These are phyloP conservation scores for Raffaelea ambrosiae DNA, from an alignment of 2,329 filamentous ascomycete genomes.

Conservation along the genomic window DNA sequence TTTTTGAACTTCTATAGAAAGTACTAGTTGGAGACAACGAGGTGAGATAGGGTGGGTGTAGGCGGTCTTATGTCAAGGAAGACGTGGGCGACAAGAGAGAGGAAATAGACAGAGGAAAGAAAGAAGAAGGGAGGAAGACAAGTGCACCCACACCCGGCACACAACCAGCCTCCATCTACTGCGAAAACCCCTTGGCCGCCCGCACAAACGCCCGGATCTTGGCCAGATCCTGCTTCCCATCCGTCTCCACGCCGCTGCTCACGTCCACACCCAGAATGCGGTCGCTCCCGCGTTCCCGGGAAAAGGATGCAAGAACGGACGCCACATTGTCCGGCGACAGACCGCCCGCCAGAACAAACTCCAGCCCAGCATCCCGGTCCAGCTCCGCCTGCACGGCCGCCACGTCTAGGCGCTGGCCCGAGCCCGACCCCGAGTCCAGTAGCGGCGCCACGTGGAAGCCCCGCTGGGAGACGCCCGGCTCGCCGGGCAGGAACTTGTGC, in stretches of 20 bases:
- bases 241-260: slow-evolving; percentile 84
- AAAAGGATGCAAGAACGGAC: slow-evolving; percentile 51
- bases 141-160: no score
- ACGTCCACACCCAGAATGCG: slow-evolving; percentile 71
- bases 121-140: no score
- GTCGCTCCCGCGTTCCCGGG: slow-evolving; percentile 40
- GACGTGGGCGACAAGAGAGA: no score
- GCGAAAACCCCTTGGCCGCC: slow-evolving; percentile 57
- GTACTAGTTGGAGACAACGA: no score
- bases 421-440: slow-evolving; percentile 79
- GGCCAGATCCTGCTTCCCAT: slow-evolving; percentile 69
- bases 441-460: slow-evolving; percentile 80
- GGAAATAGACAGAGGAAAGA: no score
- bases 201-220: slow-evolving; percentile 77
- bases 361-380: slow-evolving; percentile 58
- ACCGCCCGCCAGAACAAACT: slow-evolving; percentile 77
- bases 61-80: no score
- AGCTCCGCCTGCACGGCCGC: slow-evolving; percentile 60
- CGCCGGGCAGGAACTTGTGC: slow-evolving; percentile 69
- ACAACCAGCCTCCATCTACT: no score
- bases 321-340: slow-evolving; percentile 72
- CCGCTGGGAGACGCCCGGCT: slow-evolving; percentile 61
- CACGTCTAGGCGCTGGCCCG: slow-evolving; percentile 69
- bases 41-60: no score
- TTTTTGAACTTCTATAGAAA: no score